Evolutionary conservation across 2,329 filamentous ascomycete species (phyloP), one percentile per base, ranked within the genome.

Genomic region (Colletotrichum sp.): DNA sequence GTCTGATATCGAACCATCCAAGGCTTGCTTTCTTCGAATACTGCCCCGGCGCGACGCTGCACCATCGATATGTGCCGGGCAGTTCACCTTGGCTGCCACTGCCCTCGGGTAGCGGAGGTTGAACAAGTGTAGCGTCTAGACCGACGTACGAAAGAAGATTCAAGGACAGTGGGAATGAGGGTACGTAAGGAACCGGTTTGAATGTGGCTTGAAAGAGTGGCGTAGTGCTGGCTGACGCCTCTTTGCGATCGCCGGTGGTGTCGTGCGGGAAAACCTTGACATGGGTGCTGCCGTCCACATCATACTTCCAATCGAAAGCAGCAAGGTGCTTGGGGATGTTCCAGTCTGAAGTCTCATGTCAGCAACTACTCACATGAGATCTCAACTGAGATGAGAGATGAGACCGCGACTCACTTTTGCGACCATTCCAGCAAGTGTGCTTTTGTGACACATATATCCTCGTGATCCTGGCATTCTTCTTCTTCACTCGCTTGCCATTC

Each of bases 261-360:
- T 88, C 86, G 75, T 87, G 82, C 3, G 88, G 88, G 78, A 83
- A 88, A 34, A 90, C 86, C 52, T 86, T 83, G 74, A 90, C 84
- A 9, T 80, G 82, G 21, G 83, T 84, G 34, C 83, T 81, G 36
- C 83, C 84, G 74, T 85, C 81, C 8, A 83, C 74, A 38, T 82
- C 77, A 21, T 83, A 79, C 16, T 82, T 80, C 85, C 88, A 91
- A 16, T 85, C 84, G 79, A 91, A 91, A 13, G 82, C 82, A 43
- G 90, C 90, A 16, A 91, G 85, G 72, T 91, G 88, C 78, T 91
- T 91, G 15, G 89, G 89, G 34, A 89, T 87, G 78, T 90, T 90
- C 89, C 89, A 91, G 76, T 90, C 88, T 89, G 60, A 13, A 2
- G 16, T 21, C 4, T 15, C 16, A 13, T 26, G 7, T 15, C 7